Base-by-base conservation (phyloP, 2,329 filamentous ascomycete genomes). In the Stachybotrys chartarum region DNA sequence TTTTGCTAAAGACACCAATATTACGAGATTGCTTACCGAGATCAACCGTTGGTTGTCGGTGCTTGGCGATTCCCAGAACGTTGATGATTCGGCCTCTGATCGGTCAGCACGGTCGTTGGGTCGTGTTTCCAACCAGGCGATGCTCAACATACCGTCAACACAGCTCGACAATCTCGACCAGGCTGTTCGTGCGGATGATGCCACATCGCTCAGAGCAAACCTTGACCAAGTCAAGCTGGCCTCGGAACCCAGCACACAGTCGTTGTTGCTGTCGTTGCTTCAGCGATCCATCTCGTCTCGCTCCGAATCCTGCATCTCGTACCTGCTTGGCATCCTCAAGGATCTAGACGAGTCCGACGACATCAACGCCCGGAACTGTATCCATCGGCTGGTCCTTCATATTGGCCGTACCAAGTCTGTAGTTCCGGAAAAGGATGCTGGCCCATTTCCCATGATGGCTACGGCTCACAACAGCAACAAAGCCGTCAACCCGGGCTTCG, bases 21-120 rank as follows among this genome's bases (percentile, higher is more conserved):
- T 78, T 24, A 70, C 72, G 1, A 72, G 78, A 35, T 67, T 81
- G 46, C 73, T 84, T 50, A 67, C 71, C 57, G 78, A 83, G 63
- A 90, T 97, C 68, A 97, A 97, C 71, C 88, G 91, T 61, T 97
- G 93, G 91, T 80, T 99, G 17, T 92, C 91, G 0, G 81, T 85
- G 2, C 76, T 97, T 17, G 87, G 86, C 16, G 91, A 96, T 52
- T 82, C 86, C 39, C 90, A 92, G 66, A 81, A 81, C n/a, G 70
- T 82, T 12, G 88, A 94, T 63, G 91, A 96, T 68, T 78, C 83
- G 51, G 85, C 77, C 63, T 93, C 90, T 0, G 84, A 86, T 51
- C 85, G 84, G 53, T 94, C 91, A 1, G 81, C 85, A 1, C 84
- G 84, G 44, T 94, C 91, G 0, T 74, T 96, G 18, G 88, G 90